Evolutionary conservation across 2,329 filamentous ascomycete genomes (phyloP).

Genomic region (Atkinsonella texensis): DNA sequence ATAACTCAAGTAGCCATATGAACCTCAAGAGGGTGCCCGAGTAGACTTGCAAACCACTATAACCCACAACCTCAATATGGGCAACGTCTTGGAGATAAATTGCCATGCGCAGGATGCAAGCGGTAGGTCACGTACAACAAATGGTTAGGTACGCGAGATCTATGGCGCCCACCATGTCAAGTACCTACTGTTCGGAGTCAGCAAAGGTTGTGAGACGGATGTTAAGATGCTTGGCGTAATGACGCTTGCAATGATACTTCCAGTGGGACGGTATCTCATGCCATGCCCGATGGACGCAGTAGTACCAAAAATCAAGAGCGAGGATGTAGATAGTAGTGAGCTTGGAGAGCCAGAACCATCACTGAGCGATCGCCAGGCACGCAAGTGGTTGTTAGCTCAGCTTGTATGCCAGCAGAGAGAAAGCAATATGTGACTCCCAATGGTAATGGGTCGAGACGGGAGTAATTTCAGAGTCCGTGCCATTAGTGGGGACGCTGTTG

Average conservation of each 20-base stretch:
- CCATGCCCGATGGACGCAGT: conserved; percentile 21
- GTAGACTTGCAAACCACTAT: conserved; percentile 25
- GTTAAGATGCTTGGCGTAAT: not conserved
- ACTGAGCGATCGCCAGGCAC: too few relatives aligned
- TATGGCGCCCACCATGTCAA: conserved; percentile 28
- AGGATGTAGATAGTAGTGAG: not conserved
- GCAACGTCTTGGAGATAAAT: conserved; percentile 18
- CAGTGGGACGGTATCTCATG: conserved; percentile 26
- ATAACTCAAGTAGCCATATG: conserved; percentile 19
- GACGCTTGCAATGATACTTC: conserved; percentile 23
- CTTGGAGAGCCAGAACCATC: conserved; percentile 12
- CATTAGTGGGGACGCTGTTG: too few relatives aligned
- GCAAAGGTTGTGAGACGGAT: conserved; percentile 26
- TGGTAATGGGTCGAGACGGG: too few relatives aligned
- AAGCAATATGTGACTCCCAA: too few relatives aligned
- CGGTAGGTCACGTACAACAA: conserved; percentile 20
- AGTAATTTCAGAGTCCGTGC: too few relatives aligned
- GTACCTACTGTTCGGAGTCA: conserved; percentile 28
- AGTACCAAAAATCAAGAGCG: not conserved
- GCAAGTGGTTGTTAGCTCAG: too few relatives aligned
- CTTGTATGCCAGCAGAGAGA: too few relatives aligned
- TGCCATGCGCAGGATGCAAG: conserved; percentile 35
- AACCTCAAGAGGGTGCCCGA: conserved; percentile 20
- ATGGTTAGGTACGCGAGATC: conserved; percentile 25
- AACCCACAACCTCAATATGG: conserved; percentile 22